Conservation (phyloP, 2,329 filamentous ascomycete species). For the Thermothelomyces thermophilus region DNA sequence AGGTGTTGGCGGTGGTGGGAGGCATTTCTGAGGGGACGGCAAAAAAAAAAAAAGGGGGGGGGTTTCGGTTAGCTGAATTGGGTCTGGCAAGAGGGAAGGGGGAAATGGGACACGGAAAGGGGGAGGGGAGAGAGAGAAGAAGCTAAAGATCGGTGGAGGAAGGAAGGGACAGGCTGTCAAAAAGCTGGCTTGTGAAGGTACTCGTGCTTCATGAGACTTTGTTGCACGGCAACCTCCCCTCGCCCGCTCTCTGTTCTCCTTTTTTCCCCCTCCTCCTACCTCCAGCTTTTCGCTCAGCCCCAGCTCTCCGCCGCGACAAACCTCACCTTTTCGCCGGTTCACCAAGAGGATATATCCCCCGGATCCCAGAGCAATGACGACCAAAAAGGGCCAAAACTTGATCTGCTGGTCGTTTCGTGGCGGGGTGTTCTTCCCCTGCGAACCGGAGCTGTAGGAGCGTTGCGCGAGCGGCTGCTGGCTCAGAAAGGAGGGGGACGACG, state of each 20-base stretch:
- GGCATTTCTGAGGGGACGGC: slow-evolving; percentile 23
- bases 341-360: slow-evolving; percentile 46
- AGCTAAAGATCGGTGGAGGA: too few species aligned
- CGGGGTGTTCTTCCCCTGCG: slow-evolving; percentile 12
- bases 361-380: slow-evolving; percentile 42
- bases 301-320: neutral
- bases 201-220: too few species aligned
- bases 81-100: neutral
- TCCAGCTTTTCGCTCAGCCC: too few species aligned
- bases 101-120: neutral
- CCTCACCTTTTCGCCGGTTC: slow-evolving; percentile 44
- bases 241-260: too few species aligned
- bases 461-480: slow-evolving; percentile 15
- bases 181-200: too few species aligned
- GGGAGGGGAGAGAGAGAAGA: too few species aligned
- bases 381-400: slow-evolving; percentile 55
- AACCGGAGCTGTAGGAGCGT: slow-evolving; percentile 24
- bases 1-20: slow-evolving; percentile 36
- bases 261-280: neutral
- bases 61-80: neutral
- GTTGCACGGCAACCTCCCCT: too few species aligned
- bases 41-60: slow-evolving; percentile 4
- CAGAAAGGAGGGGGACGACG: slow-evolving; percentile 8
- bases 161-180: neutral
- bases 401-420: slow-evolving; percentile 26